Base-by-base conservation (phyloP, 805 yeast genomes). In the Nakazawaea molendinolei region DNA sequence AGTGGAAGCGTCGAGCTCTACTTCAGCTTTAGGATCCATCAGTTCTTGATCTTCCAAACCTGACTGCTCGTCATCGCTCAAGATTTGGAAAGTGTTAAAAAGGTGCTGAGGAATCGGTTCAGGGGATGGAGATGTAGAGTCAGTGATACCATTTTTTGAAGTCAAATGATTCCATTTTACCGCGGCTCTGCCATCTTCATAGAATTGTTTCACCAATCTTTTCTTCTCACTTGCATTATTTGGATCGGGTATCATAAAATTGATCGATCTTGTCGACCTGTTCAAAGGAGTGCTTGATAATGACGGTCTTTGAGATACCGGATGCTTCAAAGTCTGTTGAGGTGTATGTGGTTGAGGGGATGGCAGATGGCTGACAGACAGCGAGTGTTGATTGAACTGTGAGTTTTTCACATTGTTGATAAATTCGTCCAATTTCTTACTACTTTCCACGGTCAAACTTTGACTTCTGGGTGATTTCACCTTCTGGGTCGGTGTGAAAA, bases 1-100 rank as follows among this genome's bases (percentile, higher is more conserved):
- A 27, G 46, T 51, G 5, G 44, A 38, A 27, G 53, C 34, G 28
- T 44, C n/a, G n/a, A n/a, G n/a, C n/a, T n/a, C n/a, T n/a, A n/a
- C n/a, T n/a, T n/a, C 46, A 9, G 35, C 34, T 15, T 44, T 46
- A 12, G 10, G 36, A 26, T 17, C 35, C 17, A 5, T 24, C n/a
- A 23, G 32, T n/a, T 33, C 28, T 13, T 33, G 23, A 16, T 15
- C 22, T 20, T 31, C 34, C n/a, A n/a, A n/a, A n/a, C n/a, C n/a
- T n/a, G n/a, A n/a, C n/a, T n/a, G n/a, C n/a, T n/a, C n/a, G n/a
- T 13, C 8, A 14, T 21, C n/a, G 9, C 3, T 29, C 28, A 9
- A 7, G 18, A 10, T 17, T 10, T 10, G 22, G 16, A 17, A 28
- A 36, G 13, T 27, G 20, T 36, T 14, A n/a, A 23, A 28, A n/a